These are phyloP conservation scores for Exophiala alcalophila DNA, from an alignment of 2,329 filamentous ascomycete species.

Conservation along the genomic window DNA sequence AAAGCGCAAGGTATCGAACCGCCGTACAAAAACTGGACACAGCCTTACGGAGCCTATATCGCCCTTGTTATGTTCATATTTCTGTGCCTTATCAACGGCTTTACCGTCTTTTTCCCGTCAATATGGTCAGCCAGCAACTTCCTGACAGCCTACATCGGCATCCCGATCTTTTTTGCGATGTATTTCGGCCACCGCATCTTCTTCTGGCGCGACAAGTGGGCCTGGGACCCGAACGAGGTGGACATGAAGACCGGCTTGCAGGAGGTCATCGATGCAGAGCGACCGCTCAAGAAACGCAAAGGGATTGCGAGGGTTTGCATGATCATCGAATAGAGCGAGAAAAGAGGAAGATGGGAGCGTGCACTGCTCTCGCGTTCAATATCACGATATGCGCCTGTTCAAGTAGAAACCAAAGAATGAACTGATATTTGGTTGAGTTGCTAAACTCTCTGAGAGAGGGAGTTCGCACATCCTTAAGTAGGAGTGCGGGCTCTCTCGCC, in stretches of 20 bases:
- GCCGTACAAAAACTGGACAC: constrained; percentile 54
- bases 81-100: constrained; percentile 71
- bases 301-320: constrained; percentile 36
- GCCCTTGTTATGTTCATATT: constrained; percentile 57
- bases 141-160: constrained; percentile 63
- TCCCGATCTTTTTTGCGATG: constrained; percentile 60
- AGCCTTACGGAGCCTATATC: constrained; percentile 64
- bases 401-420: too few relatives aligned
- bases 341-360: too few relatives aligned
- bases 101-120: constrained; percentile 67
- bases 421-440: too few relatives aligned
- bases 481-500: too few relatives aligned
- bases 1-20: constrained; percentile 47
- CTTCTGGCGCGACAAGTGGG: constrained; percentile 51
- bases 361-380: too few relatives aligned
- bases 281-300: constrained; percentile 33
- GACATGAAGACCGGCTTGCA: constrained; percentile 55
- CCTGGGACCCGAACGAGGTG: constrained; percentile 47
- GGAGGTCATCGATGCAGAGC: constrained; percentile 51
- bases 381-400: too few relatives aligned
- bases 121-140: constrained; percentile 65
- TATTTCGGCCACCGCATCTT: constrained; percentile 54
- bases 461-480: too few relatives aligned
- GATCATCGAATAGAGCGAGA: constrained; percentile 35
- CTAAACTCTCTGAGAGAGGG: too few relatives aligned